Base-by-base conservation (phyloP, 2,329 filamentous ascomycete genomes). In the Ophidiomyces ophidiicola region DNA sequence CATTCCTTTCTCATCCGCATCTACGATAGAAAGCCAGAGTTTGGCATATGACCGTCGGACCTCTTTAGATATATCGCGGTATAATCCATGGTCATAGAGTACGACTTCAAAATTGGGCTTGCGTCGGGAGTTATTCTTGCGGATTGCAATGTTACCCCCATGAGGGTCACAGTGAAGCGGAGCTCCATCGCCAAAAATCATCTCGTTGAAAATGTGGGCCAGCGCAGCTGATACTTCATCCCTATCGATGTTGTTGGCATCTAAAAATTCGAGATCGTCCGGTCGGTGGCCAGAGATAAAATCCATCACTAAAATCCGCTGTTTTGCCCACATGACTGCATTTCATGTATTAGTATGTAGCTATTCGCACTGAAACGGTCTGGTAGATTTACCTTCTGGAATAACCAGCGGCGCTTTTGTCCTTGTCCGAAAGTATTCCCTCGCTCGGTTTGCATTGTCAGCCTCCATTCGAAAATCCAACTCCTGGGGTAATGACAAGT, bases 131-230 rank as follows among this genome's bases (percentile, higher is more conserved):
- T 70, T 58, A 53, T 88, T 90, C 57, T 83, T 78, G 29, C 87
- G 78, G 45, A 98, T 85, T 15, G 90, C 87, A 40, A 98, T 81
- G 55, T 98, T 98, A 32, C 90, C 90, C 33, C 87, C 90, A 55
- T 98, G 90, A 0, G 90, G 90, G 56, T 98, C 90, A 62, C 90
- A 98, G 64, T 98, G 90, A 26, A 98, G 66, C 0, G 90, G 86
- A 0, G 88, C 88, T 43, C 80, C 73, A 37, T 79, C 74, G 34
- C 88, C 87, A 49, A 98, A 98, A 50, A 98, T 94, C 90, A 98
- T 98, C 58, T 96, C 87, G 67, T 98, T 98, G 71, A 98, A 98
- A 43, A 98, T 85, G 43, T 80, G 78, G 0, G 90, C 81, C 3
- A 98, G 69, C 0, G 86, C 82, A 1, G 88, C 87, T 0, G 87